phyloP scores from a whole-genome alignment of 441 rosid species.

The Aquilaria agallochum region DNA sequence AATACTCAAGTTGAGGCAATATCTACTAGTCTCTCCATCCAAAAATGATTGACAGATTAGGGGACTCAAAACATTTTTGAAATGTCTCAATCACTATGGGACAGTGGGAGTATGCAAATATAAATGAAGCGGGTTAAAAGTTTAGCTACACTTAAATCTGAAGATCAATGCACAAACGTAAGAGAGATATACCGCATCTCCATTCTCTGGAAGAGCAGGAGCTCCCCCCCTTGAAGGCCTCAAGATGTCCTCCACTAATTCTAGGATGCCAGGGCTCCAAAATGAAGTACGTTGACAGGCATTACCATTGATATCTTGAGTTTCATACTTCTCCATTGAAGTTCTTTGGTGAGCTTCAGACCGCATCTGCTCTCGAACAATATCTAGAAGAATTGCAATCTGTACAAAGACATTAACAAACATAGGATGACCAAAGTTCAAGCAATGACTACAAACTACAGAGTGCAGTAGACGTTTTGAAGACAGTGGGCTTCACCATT shows the following conservation, averaged over 20 bases:
- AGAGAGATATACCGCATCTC: constrained; percentile 53
- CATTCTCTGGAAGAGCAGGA: constrained; percentile 69
- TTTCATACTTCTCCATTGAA: constrained; percentile 17
- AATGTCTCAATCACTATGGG: not conserved
- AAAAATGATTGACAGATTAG: no score
- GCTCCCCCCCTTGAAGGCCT: constrained; percentile 82
- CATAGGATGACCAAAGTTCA: constrained; percentile 9
- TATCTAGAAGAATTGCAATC: constrained; percentile 87
- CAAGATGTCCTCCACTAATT: constrained; percentile 70
- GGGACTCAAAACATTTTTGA: not conserved
- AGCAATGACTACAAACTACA: constrained; percentile 9
- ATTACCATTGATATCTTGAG: constrained; percentile 23
- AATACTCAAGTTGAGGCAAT: no score
- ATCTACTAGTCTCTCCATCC: no score
- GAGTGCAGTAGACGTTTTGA: not conserved
- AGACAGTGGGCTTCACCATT: constrained; percentile 51
- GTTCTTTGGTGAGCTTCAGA: constrained; percentile 29
- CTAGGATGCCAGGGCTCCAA: constrained; percentile 48
- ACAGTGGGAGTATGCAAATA: no score
- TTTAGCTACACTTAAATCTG: no score
- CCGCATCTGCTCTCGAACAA: constrained; percentile 48
- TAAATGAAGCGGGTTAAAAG: constrained; percentile 2
- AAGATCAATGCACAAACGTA: not conserved
- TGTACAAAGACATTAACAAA: constrained; percentile 22
- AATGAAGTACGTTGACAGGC: constrained; percentile 18